Evolutionary conservation across 805 yeast species (phyloP).

Genomic region (Starmerella gropengiesseri): DNA sequence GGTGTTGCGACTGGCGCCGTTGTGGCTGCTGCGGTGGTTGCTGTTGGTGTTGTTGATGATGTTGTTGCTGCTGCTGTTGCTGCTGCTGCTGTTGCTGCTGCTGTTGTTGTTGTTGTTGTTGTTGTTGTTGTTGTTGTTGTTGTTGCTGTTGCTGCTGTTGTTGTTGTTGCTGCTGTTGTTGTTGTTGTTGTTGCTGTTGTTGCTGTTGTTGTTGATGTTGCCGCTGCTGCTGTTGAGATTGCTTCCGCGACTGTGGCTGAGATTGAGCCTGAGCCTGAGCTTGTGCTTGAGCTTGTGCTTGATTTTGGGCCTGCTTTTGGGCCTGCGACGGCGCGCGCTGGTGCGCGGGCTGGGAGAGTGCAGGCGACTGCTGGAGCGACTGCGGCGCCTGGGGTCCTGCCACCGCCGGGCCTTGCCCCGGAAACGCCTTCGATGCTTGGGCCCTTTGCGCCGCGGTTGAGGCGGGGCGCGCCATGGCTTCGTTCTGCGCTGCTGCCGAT

Average conservation of each 20-base stretch:
- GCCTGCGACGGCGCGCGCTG: not conserved
- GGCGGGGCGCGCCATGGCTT: too few relatives aligned
- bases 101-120: not conserved
- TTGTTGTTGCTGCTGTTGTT: not conserved
- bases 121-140: not conserved
- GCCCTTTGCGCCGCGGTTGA: too few relatives aligned
- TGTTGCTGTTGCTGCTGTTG: not conserved
- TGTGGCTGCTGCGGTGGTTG: not conserved
- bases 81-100: not conserved
- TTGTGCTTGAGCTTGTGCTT: constrained; percentile 1
- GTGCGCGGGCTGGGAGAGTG: not conserved
- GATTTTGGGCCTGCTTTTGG: not conserved
- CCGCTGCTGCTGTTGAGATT: not conserved
- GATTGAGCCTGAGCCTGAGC: not conserved
- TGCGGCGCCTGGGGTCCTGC: not conserved
- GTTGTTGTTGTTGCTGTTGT: not conserved
- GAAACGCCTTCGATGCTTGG: too few relatives aligned
- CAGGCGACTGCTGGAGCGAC: not conserved
- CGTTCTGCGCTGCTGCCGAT: too few relatives aligned
- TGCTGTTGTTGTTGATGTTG: not conserved
- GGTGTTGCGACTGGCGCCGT: too few relatives aligned
- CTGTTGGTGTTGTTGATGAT: not conserved
- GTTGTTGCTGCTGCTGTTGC: not conserved
- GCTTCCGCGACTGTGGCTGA: not conserved
- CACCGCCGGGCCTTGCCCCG: not conserved